These are phyloP conservation scores for Blastobotrys niveus DNA, from an alignment of 1,139 yeast species.

Conservation along the genomic window DNA sequence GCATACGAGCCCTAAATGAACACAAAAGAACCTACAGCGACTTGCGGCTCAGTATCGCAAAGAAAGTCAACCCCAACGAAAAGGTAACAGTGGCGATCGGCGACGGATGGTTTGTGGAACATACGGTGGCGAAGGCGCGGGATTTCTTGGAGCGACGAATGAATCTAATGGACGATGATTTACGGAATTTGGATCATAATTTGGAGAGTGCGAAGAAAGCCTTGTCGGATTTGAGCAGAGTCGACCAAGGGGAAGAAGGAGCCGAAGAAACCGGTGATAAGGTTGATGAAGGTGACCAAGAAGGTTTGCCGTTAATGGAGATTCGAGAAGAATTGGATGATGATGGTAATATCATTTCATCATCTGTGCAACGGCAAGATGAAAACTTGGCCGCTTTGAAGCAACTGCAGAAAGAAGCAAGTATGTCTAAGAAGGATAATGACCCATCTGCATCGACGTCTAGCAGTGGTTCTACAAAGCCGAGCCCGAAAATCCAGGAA, in stretches of 20 bases:
- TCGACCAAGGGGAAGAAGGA: conserved; percentile 29
- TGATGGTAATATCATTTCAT: conserved; percentile 54
- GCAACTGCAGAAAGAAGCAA: conserved; percentile 14
- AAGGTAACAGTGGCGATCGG: conserved; percentile 47
- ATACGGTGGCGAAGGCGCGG: conserved; percentile 42
- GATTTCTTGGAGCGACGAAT: conserved; percentile 42
- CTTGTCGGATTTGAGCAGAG: conserved; percentile 31
- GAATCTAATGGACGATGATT: conserved; percentile 36
- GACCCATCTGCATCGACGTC: background rate
- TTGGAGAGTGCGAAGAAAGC: conserved; percentile 44
- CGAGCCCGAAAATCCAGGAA: background rate
- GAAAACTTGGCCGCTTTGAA: conserved; percentile 21
- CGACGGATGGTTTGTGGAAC: conserved; percentile 54
- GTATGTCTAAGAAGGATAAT: background rate
- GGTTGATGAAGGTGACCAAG: conserved; percentile 41
- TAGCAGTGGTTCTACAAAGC: too few species aligned
- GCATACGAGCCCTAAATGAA: conserved; percentile 1
- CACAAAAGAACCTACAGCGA: conserved; percentile 6
- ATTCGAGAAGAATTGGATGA: conserved; percentile 83
- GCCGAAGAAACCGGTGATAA: conserved; percentile 78
- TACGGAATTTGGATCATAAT: conserved; percentile 39
- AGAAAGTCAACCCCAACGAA: conserved; percentile 7
- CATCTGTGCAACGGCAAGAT: conserved; percentile 28
- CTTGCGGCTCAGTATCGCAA: conserved; percentile 1
- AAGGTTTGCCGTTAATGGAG: conserved; percentile 48